Evolutionary conservation across 768 basidiomycete species (phyloP).

Genomic region (Russula lepida): DNA sequence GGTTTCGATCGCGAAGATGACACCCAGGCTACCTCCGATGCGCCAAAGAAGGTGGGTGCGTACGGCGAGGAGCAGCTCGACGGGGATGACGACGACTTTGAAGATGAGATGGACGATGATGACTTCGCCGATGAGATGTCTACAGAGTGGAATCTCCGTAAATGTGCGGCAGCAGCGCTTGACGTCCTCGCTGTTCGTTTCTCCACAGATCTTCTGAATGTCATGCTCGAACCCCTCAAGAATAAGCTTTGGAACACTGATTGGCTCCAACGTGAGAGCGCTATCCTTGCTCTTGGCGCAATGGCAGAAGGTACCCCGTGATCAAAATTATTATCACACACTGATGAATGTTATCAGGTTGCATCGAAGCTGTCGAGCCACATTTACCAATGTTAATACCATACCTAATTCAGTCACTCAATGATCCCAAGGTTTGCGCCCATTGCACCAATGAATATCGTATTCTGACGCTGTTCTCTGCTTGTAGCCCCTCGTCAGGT

Average conservation of each 20-base stretch:
- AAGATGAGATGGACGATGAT: conserved; percentile 79
- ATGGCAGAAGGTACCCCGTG: conserved; percentile 85
- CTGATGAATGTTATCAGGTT: conserved; percentile 45
- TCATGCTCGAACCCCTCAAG: conserved; percentile 83
- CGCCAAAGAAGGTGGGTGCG: conserved; percentile 37
- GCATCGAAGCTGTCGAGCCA: conserved; percentile 91
- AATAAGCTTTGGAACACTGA: conserved; percentile 88
- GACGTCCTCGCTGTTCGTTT: conserved; percentile 96
- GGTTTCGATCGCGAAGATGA: conserved; percentile 65
- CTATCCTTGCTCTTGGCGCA: conserved; percentile 90
- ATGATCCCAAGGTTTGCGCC: conserved; percentile 74
- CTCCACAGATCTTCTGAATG: conserved; percentile 78
- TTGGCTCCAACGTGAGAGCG: conserved; percentile 93
- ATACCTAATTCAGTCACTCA: conserved; percentile 83
- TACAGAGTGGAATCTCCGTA: conserved; percentile 97
- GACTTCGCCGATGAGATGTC: conserved; percentile 96
- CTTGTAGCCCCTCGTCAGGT: conserved; percentile 83
- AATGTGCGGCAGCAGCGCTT: conserved; percentile 95
- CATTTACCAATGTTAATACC: conserved; percentile 91
- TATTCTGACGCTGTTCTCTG: conserved; percentile 5
- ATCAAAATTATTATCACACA: neutral
- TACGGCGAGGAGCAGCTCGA: conserved; percentile 79
- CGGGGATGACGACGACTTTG: conserved; percentile 66
- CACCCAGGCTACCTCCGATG: conserved; percentile 23
- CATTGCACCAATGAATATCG: neutral